A percentile compares a stretch with the other conserved stretches of the same genome.
Conservation (phyloP, 345 rosid species). For the Cochlearia excelsa region DNA sequence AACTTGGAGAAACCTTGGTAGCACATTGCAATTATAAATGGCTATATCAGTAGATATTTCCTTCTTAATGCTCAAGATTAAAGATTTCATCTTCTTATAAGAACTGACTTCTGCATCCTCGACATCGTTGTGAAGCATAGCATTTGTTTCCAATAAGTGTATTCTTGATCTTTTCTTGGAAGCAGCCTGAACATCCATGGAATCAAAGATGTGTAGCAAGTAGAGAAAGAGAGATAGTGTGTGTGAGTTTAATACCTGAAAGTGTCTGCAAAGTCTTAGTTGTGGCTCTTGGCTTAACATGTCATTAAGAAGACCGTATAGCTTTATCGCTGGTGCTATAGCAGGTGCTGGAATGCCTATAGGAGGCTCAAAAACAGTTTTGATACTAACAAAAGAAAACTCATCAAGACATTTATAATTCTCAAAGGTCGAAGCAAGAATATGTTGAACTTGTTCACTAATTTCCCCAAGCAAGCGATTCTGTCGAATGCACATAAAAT, state of each 20-base stretch:
- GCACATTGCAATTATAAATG: conserved; percentile 61
- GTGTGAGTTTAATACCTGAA: too few species aligned
- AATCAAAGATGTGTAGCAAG: too few species aligned
- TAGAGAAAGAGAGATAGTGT: too few species aligned
- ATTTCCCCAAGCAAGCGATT: conserved; percentile 78
- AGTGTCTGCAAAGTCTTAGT: conserved; percentile 58
- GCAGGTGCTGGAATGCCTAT: conserved; percentile 65
- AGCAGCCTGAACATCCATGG: too few species aligned
- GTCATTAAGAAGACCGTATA: conserved; percentile 75
- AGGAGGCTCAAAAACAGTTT: conserved; percentile 62
- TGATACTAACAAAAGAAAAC: conserved; percentile 49
- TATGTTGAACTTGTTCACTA: conserved; percentile 69
- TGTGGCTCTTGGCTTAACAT: conserved; percentile 71
- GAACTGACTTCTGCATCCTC: conserved; percentile 45
- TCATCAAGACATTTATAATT: conserved; percentile 86
- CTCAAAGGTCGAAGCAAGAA: conserved; percentile 62
- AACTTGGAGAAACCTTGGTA: conserved; percentile 57
- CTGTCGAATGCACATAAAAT: conserved; percentile 37
- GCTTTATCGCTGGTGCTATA: conserved; percentile 71
- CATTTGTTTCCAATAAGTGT: conserved; percentile 64
- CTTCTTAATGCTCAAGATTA: conserved; percentile 55
- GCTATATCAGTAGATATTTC: conserved; percentile 77
- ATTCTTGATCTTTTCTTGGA: conserved; percentile 69
- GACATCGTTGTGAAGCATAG: conserved; percentile 41
- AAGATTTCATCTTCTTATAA: conserved; percentile 67